Evolutionary conservation across 257 asterid species (phyloP).

Genomic region (Agastache rugosa): DNA sequence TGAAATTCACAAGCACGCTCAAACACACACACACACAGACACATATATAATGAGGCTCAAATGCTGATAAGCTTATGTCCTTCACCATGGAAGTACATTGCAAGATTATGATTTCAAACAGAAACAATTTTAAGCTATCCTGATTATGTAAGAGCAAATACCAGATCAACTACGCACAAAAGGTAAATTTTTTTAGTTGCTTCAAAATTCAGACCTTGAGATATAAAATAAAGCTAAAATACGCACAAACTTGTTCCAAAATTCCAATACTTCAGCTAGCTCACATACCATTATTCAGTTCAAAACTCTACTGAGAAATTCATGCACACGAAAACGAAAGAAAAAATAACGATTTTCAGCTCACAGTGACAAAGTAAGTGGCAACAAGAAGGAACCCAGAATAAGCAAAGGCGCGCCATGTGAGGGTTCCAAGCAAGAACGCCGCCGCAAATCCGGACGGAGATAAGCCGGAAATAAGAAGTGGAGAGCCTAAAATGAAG

Average conservation of each 20-base stretch:
- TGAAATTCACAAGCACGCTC: not conserved
- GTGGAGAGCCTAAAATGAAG: constrained; percentile 73
- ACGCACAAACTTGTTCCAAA: not conserved
- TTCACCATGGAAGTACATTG: not conserved
- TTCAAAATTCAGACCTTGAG: not conserved
- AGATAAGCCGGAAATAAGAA: constrained; percentile 81
- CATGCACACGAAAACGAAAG: not conserved
- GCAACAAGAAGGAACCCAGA: constrained; percentile 89
- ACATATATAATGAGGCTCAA: not conserved
- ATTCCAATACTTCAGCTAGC: not conserved
- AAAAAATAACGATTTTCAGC: constrained; percentile 35
- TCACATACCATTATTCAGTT: not conserved
- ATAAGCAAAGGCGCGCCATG: constrained; percentile 90
- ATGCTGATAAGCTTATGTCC: not conserved
- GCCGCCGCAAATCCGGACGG: constrained; percentile 78
- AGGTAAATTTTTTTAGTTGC: not conserved
- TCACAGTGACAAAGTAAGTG: constrained; percentile 79
- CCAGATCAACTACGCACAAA: constrained; percentile 20
- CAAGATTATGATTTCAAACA: not conserved
- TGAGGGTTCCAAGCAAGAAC: constrained; percentile 88
- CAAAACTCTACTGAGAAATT: not conserved
- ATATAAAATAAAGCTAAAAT: not conserved
- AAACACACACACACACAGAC: not conserved
- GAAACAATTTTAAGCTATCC: not conserved
- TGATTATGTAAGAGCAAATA: constrained; percentile 15